Base-by-base conservation (phyloP, 192 early-diverging fungal species). In the Glomus cerebriforme region DNA sequence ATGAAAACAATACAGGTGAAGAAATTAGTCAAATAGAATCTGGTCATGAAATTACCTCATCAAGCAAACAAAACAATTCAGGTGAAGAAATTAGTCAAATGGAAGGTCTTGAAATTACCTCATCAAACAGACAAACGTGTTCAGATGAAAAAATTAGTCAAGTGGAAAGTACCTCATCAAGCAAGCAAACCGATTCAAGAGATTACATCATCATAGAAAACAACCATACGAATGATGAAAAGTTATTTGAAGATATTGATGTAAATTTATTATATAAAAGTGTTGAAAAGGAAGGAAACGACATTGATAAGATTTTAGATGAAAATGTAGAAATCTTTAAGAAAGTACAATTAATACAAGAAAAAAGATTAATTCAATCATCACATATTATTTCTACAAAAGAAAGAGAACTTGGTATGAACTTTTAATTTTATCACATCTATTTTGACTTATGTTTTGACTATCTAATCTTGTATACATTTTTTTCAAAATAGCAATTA, bases 401-500 rank as follows among this genome's bases (percentile, higher is more conserved):
- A 34, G 65, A 67, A 67, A 67, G 32, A 37, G 17, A 34, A 7
- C 19, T 35, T 22, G 27, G 65, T 67, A 67, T 22, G 65, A 37
- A 32, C 3, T 19, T 17, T 6, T 66, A 19, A 9, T 35, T 22
- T 34, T 34, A 29, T 32, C 13, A 67, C 37, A 17, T 17, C 22
- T 67, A 35, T 67, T 67, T 9, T 15, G 2, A 22, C 37, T 66
- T 37, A 7, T 63, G 29, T 64, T 64, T 31, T 29, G 2, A 10
- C 29, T 6, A 27, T 26, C 5, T 64, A 27, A 64, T 27, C 62
- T 27, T 64, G 13, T 64, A 27, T 64, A 6, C 19, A n/a, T n/a
- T 67, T 67, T n/a, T 67, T 32, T 29, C 26, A 39, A 22, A 29
- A 1, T 77, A 88, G 87, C 83, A 13, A 66, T 71, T 8, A 72